phyloP scores from a whole-genome alignment of 306 rosid genomes.

The Vigna radiata region DNA sequence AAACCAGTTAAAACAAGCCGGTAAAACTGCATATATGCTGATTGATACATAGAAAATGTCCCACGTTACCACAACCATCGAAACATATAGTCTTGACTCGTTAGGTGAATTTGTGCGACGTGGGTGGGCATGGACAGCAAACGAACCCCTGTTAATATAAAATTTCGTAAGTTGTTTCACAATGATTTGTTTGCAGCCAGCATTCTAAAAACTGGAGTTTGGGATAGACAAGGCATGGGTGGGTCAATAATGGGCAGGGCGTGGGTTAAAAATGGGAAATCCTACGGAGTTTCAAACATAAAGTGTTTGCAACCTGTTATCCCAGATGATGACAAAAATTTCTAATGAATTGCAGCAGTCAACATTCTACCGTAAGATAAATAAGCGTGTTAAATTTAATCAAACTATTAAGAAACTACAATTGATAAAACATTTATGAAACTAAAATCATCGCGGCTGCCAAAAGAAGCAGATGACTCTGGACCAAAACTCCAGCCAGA shows the following conservation, averaged over 20 bases:
- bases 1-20: too few species aligned
- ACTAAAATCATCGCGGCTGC: constrained; percentile 41
- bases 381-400: constrained; percentile 16
- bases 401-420: constrained; percentile 36
- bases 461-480: constrained; percentile 36
- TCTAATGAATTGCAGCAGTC: constrained; percentile 39
- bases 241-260: background rate
- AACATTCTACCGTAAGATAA: constrained; percentile 29
- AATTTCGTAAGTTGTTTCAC: background rate
- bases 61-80: background rate
- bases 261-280: background rate
- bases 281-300: background rate
- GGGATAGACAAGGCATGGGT: background rate
- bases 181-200: background rate
- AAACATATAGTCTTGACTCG: background rate
- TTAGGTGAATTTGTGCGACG: background rate
- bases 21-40: background rate
- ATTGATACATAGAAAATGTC: background rate
- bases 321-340: constrained; percentile 39
- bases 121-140: background rate
- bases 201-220: constrained; percentile 8
- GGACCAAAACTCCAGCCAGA: constrained; percentile 38
- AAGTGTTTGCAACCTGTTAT: constrained; percentile 6
- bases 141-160: background rate
- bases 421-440: constrained; percentile 39